A percentile compares a stretch with the other conserved stretches of the same genome.
Conservation (phyloP, 208 protist species). For the Acanthamoeba lenticulata region DNA sequence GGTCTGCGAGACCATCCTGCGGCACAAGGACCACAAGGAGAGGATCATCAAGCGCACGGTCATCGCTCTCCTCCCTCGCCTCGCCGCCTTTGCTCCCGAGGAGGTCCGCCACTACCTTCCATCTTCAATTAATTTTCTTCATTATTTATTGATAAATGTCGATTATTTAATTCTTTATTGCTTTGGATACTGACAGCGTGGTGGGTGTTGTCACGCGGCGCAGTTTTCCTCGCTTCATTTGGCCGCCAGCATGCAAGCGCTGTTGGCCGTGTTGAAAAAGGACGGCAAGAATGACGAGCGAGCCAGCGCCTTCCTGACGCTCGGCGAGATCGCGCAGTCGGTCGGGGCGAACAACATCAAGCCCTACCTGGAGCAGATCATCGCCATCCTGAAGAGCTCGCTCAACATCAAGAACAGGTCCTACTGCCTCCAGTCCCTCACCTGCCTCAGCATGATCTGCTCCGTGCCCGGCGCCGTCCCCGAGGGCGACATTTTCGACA, state of each 20-base stretch:
- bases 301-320: slow-evolving; percentile 73
- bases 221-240: slow-evolving; percentile 66
- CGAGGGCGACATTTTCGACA: slow-evolving; percentile 62
- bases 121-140: too few species aligned
- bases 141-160: too few species aligned
- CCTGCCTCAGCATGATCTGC: slow-evolving; percentile 83
- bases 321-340: slow-evolving; percentile 82
- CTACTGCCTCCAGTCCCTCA: slow-evolving; percentile 74
- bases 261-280: slow-evolving; percentile 34
- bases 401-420: slow-evolving; percentile 66
- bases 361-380: slow-evolving; percentile 79
- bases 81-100: slow-evolving; percentile 80
- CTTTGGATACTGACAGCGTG: too few species aligned
- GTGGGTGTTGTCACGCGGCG: too few species aligned
- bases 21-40: slow-evolving; percentile 76
- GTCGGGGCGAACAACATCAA: slow-evolving; percentile 74
- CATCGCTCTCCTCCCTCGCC: slow-evolving; percentile 76
- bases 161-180: too few species aligned
- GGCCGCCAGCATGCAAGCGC: slow-evolving; percentile 52
- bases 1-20: slow-evolving; percentile 81
- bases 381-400: slow-evolving; percentile 68
- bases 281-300: slow-evolving; percentile 69
- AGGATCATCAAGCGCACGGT: slow-evolving; percentile 82
- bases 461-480: slow-evolving; percentile 71
- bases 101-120: too few species aligned